A percentile compares a stretch with the other conserved stretches of the same genome.
These are phyloP conservation scores for Panaeolus papilionaceus DNA, from an alignment of 768 basidiomycete species.

Conservation along the genomic window DNA sequence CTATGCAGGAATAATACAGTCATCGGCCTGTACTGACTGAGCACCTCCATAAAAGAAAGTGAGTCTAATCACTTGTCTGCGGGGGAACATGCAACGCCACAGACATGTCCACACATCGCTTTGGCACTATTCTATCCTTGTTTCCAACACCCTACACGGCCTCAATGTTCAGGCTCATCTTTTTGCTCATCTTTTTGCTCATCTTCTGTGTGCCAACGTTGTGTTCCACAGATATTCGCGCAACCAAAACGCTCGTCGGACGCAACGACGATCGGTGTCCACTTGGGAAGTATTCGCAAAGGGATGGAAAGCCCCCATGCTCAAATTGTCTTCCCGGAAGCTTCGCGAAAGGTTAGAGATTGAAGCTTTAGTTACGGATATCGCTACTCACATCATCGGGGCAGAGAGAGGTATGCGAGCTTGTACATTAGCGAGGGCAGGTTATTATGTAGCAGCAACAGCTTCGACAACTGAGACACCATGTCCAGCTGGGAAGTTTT, in stretches of 20 bases:
- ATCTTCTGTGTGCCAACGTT: neutral
- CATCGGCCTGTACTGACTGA: neutral
- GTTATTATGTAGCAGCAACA: conserved; percentile 29
- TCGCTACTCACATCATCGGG: neutral
- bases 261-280: conserved; percentile 22
- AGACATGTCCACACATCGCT: neutral
- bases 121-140: neutral
- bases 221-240: neutral
- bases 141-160: neutral
- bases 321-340: conserved; percentile 27
- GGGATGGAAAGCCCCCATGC: conserved; percentile 26
- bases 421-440: conserved; percentile 27
- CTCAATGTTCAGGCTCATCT: neutral
- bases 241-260: neutral
- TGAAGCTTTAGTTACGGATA: neutral
- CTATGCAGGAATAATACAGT: too few species aligned
- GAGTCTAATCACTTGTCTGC: neutral
- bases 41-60: neutral
- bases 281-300: conserved; percentile 28
- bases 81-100: neutral
- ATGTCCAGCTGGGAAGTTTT: conserved; percentile 27
- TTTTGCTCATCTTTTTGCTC: neutral
- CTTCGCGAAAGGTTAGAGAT: conserved; percentile 26
- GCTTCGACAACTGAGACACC: conserved; percentile 28
- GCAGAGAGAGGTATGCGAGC: conserved; percentile 23